phyloP scores from a whole-genome alignment of 2,329 filamentous ascomycete species.

The Nectriaceae sp. region DNA sequence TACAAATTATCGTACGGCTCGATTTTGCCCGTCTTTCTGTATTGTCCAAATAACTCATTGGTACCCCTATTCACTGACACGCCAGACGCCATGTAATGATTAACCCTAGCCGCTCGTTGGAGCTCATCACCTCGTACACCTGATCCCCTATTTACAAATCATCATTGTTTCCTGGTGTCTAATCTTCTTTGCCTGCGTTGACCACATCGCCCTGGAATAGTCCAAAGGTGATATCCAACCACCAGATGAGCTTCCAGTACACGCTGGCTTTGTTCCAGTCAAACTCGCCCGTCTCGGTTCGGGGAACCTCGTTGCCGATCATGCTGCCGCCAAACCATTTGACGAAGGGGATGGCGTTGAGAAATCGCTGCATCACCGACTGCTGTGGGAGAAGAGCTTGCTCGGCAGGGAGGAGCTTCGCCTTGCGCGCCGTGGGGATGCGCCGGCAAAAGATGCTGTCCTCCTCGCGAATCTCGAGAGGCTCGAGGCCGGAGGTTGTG shows the following conservation, averaged over 20 bases:
- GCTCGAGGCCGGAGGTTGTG: slow-evolving; percentile 26
- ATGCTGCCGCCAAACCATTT: slow-evolving; percentile 72
- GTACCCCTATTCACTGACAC: slow-evolving; percentile 17
- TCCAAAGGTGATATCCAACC: slow-evolving; percentile 59
- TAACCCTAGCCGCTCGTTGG: slow-evolving; percentile 5
- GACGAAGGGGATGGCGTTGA: slow-evolving; percentile 68
- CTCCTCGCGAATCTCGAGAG: slow-evolving; percentile 32
- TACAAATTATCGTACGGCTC: slow-evolving; percentile 25
- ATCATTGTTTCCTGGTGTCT: slow-evolving; percentile 11
- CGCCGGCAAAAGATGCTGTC: slow-evolving; percentile 56
- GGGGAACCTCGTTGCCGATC: slow-evolving; percentile 75
- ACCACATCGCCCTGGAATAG: slow-evolving; percentile 62
- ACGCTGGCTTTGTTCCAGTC: slow-evolving; percentile 71
- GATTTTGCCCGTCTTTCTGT: not conserved
- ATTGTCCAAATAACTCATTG: not conserved
- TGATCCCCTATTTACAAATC: slow-evolving; percentile 6
- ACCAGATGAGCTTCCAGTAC: slow-evolving; percentile 69
- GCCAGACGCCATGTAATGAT: slow-evolving; percentile 27
- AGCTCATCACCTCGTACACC: slow-evolving; percentile 27
- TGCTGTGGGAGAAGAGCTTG: slow-evolving; percentile 72
- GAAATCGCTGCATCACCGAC: slow-evolving; percentile 62
- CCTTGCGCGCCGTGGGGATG: slow-evolving; percentile 68
- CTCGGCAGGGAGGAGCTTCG: slow-evolving; percentile 66
- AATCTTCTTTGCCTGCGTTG: slow-evolving; percentile 61
- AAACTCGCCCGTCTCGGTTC: slow-evolving; percentile 73